These are phyloP conservation scores for Euryodendron excelsum DNA, from an alignment of 148 eudicot genomes.

Conservation along the genomic window DNA sequence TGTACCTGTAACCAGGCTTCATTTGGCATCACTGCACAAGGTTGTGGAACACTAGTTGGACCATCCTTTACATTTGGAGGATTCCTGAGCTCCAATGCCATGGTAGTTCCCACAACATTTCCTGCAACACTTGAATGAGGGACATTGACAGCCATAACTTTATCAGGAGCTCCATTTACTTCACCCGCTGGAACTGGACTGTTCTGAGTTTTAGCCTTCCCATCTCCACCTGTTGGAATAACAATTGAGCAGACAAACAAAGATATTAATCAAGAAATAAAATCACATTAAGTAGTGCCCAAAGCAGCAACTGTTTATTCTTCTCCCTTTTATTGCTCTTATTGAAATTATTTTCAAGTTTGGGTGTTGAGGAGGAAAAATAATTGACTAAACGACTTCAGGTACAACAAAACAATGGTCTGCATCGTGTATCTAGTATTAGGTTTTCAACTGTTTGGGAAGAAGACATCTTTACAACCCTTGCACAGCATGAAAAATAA, in stretches of 20 bases:
- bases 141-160: constrained; percentile 44
- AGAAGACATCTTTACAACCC: neutral
- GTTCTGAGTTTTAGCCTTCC: constrained; percentile 36
- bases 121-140: constrained; percentile 37
- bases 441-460: neutral
- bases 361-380: neutral
- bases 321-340: neutral
- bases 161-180: constrained; percentile 35
- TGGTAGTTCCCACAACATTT: constrained; percentile 19
- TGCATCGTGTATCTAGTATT: neutral
- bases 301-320: neutral
- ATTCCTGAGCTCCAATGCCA: constrained; percentile 51
- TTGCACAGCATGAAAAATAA: neutral
- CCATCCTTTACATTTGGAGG: constrained; percentile 40
- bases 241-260: neutral
- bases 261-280: neutral
- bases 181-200: constrained; percentile 26
- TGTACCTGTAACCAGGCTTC: constrained; percentile 76
- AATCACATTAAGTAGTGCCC: neutral
- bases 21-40: no score
- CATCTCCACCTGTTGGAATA: constrained; percentile 35
- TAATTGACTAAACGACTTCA: neutral
- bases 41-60: constrained; percentile 34
- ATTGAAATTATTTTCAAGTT: neutral
- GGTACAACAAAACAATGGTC: neutral